Percentiles rank a stretch among this genome's conserved stretches.
phyloP scores from a whole-genome alignment of 1,139 yeast genomes.

The Suhomyces guaymorum region DNA sequence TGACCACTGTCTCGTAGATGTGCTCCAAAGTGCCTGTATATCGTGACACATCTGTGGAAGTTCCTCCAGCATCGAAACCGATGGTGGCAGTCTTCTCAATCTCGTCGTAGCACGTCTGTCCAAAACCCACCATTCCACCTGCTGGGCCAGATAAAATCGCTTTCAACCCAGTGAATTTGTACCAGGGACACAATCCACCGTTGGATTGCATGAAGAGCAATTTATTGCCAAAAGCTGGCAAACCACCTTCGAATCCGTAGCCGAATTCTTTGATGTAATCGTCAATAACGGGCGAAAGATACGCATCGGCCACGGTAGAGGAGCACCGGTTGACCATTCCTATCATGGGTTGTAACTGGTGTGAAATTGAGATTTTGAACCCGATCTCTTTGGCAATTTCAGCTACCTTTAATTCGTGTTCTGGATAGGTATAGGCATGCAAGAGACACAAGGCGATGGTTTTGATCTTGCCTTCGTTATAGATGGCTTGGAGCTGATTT shows the following conservation, averaged over 20 bases:
- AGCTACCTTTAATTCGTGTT: constrained; percentile 40
- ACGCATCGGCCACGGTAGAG: constrained; percentile 49
- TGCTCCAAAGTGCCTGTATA: constrained; percentile 42
- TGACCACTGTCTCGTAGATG: constrained; percentile 46
- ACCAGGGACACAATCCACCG: constrained; percentile 53
- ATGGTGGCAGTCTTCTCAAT: constrained; percentile 36
- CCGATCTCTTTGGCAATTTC: constrained; percentile 39
- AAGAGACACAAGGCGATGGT: constrained; percentile 42
- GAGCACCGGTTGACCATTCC: constrained; percentile 47
- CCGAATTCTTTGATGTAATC: constrained; percentile 40
- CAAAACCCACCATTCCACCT: constrained; percentile 54
- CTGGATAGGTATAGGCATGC: constrained; percentile 44
- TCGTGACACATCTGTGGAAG: constrained; percentile 50
- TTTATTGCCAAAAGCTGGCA: constrained; percentile 43
- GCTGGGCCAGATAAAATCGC: constrained; percentile 54
- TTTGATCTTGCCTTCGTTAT: constrained; percentile 27
- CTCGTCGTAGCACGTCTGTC: constrained; percentile 43
- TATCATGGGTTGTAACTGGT: constrained; percentile 46
- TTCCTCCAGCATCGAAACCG: constrained; percentile 52
- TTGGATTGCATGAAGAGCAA: constrained; percentile 50
- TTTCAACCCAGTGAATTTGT: constrained; percentile 47
- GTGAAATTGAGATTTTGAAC: constrained; percentile 42
- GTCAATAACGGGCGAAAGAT: constrained; percentile 40
- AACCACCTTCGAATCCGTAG: constrained; percentile 46
- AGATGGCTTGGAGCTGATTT: constrained; percentile 27